Evolutionary conservation across 768 basidiomycete genomes (phyloP), one percentile per base, ranked within the genome.

Genomic region (Lactifluus subvellereus): DNA sequence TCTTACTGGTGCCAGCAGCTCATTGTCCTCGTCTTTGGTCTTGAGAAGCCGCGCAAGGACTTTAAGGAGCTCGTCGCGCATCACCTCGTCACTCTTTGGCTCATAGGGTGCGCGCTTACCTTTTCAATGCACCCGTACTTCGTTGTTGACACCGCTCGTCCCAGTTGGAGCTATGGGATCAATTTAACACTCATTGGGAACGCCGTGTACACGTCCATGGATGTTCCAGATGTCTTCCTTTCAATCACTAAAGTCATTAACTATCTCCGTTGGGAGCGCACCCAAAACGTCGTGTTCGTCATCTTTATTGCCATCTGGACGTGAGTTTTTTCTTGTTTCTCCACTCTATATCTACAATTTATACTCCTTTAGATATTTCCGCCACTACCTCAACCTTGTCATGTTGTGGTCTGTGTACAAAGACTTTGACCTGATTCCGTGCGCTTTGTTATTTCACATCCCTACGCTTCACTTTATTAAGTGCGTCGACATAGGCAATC

Each of bases 31-130:
- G 76, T 89, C 3, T 81, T 95, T 13, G 78, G 86, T 51, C 81
- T 99, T 14, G 97, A 99, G 76, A 98, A 97, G 72, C 96, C 97
- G 0, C 83, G 97, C 54, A 93, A 90, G 72, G 97, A 99, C 72
- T 94, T 88, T 72, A 69, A 72, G 20, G 96, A 98, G 73, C 84
- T 98, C 16, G 82, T 97, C 20, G 82, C 82, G 0, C 97, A 99
- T 72, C 97, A 99, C 72, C 69, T 94, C 48, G 92, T 98, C 56
- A 98, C 97, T 0, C 79, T 98, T 13, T 99, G 94, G 94, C 80
- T 98, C 30, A 83, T 98, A 42, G 87, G 93, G 85, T 97, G 76
- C 48, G 80, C 71, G 43, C 10, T 61, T 47, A 37, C n/a, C 27
- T 63, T 22, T 33, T 38, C 1, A 32, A 5, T 22, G 42, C 33